Evolutionary conservation across 345 rosid genomes (phyloP).

Genomic region (Populus nigra): DNA sequence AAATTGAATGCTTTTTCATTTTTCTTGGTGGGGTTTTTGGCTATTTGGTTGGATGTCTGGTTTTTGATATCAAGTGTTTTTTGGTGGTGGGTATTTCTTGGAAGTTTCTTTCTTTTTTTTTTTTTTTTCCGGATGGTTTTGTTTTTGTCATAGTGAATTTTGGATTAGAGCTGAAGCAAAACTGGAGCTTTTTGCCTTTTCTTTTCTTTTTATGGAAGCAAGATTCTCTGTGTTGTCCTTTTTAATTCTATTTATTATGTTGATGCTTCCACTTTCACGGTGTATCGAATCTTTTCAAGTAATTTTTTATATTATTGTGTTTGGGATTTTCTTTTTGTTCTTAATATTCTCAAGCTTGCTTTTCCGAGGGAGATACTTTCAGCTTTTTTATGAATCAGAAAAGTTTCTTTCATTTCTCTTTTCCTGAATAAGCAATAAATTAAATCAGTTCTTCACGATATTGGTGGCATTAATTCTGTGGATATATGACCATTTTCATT

Average conservation of each 20-base stretch:
- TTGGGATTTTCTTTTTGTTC: slow-evolving; percentile 6
- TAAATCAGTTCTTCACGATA: slow-evolving; percentile 1
- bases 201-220: slow-evolving; percentile 44
- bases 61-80: slow-evolving; percentile 14
- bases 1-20: not conserved
- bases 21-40: not conserved
- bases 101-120: slow-evolving; percentile 43
- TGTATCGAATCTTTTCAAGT: slow-evolving; percentile 28
- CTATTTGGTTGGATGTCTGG: slow-evolving; percentile 7
- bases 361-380: slow-evolving; percentile 30
- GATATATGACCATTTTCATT: slow-evolving; percentile 28
- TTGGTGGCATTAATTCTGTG: slow-evolving; percentile 14
- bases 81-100: slow-evolving; percentile 32
- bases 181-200: slow-evolving; percentile 35
- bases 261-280: slow-evolving; percentile 27
- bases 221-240: slow-evolving; percentile 42
- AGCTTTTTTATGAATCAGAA: slow-evolving; percentile 24
- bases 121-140: not conserved
- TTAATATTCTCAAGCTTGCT: slow-evolving; percentile 20
- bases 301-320: not conserved
- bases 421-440: not conserved
- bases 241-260: slow-evolving; percentile 20
- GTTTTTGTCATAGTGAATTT: slow-evolving; percentile 22
- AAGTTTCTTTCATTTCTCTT: slow-evolving; percentile 4
- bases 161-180: slow-evolving; percentile 52